Conservation (phyloP, 1,284 basidiomycete species). For the Phellinidium pouzarii region DNA sequence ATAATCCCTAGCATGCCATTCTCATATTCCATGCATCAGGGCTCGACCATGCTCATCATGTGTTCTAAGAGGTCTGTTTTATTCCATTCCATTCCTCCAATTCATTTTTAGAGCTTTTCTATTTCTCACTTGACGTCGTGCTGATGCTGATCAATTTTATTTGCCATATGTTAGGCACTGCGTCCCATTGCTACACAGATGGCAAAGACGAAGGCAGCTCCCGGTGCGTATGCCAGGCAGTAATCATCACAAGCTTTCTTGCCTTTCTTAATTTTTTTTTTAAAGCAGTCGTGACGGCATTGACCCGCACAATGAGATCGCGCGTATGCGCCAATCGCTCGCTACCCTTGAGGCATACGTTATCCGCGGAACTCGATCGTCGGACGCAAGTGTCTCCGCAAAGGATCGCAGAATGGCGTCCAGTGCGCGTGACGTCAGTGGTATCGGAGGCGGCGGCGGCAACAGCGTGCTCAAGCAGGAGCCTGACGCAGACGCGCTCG, state of each 20-base stretch:
- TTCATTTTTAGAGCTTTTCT: neutral
- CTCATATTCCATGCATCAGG: conserved; percentile 31
- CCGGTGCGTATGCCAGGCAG: conserved; percentile 23
- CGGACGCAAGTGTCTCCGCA: conserved; percentile 24
- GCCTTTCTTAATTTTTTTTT: conserved; percentile 33
- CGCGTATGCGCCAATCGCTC: conserved; percentile 65
- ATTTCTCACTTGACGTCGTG: neutral
- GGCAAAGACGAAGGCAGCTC: conserved; percentile 46
- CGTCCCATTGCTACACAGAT: conserved; percentile 70
- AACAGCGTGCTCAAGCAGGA: conserved; percentile 43
- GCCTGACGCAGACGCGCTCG: conserved; percentile 38
- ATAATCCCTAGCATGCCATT: conserved; percentile 1
- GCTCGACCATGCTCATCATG: conserved; percentile 79
- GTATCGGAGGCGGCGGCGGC: neutral
- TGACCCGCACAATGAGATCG: conserved; percentile 67
- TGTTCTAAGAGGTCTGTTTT: conserved; percentile 56
- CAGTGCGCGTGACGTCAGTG: conserved; percentile 27
- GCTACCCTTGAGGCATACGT: conserved; percentile 65
- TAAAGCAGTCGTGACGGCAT: conserved; percentile 35
- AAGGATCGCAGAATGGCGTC: conserved; percentile 9
- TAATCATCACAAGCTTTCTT: conserved; percentile 38
- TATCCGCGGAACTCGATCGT: conserved; percentile 35
- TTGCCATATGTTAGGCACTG: conserved; percentile 45
- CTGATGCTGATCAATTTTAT: neutral
- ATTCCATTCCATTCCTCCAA: neutral